A percentile compares a stretch with the other conserved stretches of the same genome.
Conservation (phyloP, 495 filamentous ascomycete genomes). For the Talaromyces adpressus region DNA sequence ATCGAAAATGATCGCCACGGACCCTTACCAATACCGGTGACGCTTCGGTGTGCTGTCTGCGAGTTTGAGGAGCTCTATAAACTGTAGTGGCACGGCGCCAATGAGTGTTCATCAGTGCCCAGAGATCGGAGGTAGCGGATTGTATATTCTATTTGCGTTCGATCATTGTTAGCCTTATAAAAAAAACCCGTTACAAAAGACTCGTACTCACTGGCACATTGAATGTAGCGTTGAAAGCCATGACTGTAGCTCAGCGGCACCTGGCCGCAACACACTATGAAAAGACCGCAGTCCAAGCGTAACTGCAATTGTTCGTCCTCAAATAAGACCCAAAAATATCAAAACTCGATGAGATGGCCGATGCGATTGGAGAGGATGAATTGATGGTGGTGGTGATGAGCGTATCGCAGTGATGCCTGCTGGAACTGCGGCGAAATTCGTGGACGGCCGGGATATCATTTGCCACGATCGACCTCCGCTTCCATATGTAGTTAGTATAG, state of each 20-base stretch:
- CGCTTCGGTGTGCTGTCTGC: not conserved
- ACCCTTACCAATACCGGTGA: not conserved
- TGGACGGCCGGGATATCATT: not conserved
- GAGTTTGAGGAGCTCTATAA: constrained; percentile 6
- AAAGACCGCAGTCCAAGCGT: constrained; percentile 4
- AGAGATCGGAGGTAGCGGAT: constrained; percentile 33
- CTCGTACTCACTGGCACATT: constrained; percentile 29
- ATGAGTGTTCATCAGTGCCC: constrained; percentile 13
- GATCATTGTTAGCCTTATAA: not conserved
- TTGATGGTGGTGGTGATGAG: not conserved
- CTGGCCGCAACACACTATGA: constrained; percentile 25
- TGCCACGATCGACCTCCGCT: not conserved
- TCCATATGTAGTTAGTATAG: not conserved
- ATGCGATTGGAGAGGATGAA: not conserved
- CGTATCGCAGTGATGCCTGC: not conserved
- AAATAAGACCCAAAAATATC: not conserved
- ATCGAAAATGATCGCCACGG: not conserved
- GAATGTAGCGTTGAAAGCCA: constrained; percentile 42
- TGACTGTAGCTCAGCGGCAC: constrained; percentile 37
- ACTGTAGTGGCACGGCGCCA: not conserved
- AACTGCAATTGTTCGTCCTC: not conserved
- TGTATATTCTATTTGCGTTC: constrained; percentile 25
- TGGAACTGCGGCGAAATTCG: constrained; percentile 1
- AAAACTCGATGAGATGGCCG: not conserved
- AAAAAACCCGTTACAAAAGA: not conserved